phyloP scores from a whole-genome alignment of 768 basidiomycete species.

The Lyophyllum atratum region DNA sequence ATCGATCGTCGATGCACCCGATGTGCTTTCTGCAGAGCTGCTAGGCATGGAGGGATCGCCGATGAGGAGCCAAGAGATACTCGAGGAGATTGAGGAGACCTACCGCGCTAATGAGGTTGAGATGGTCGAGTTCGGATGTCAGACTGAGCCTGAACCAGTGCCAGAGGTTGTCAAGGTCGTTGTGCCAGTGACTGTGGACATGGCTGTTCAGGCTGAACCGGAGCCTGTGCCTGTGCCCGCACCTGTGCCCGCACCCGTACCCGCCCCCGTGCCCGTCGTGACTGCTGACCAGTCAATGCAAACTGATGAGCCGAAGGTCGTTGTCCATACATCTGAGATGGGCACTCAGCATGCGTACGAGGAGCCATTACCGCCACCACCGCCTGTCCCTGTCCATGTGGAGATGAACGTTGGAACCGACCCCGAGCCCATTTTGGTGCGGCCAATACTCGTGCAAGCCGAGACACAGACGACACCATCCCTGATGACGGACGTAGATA shows the following conservation, averaged over 20 bases:
- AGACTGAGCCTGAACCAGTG: slow-evolving; percentile 53
- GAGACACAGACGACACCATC: slow-evolving; percentile 39
- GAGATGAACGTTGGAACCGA: slow-evolving; percentile 39
- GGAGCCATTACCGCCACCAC: slow-evolving; percentile 28
- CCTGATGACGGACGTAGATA: slow-evolving; percentile 32
- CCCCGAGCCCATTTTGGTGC: slow-evolving; percentile 21
- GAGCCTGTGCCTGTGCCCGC: slow-evolving; percentile 22
- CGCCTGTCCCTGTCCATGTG: slow-evolving; percentile 31
- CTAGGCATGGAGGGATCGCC: slow-evolving; percentile 46
- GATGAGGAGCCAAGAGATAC: slow-evolving; percentile 36
- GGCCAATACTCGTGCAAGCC: slow-evolving; percentile 27
- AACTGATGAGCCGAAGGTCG: slow-evolving; percentile 43
- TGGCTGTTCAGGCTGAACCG: slow-evolving; percentile 42
- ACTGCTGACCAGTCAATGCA: slow-evolving; percentile 44
- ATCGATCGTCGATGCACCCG: slow-evolving; percentile 71
- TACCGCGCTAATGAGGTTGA: slow-evolving; percentile 44
- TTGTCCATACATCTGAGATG: slow-evolving; percentile 41
- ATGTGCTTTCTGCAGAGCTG: slow-evolving; percentile 70
- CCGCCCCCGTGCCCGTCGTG: slow-evolving; percentile 14
- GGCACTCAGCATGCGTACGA: slow-evolving; percentile 47
- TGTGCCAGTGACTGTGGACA: slow-evolving; percentile 34
- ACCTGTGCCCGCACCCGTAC: not conserved
- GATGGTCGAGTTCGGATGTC: slow-evolving; percentile 64
- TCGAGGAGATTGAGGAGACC: slow-evolving; percentile 39
- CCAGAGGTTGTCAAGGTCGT: slow-evolving; percentile 25